phyloP scores from a whole-genome alignment of 129 eudicot species.

The Lactuca saligna region DNA sequence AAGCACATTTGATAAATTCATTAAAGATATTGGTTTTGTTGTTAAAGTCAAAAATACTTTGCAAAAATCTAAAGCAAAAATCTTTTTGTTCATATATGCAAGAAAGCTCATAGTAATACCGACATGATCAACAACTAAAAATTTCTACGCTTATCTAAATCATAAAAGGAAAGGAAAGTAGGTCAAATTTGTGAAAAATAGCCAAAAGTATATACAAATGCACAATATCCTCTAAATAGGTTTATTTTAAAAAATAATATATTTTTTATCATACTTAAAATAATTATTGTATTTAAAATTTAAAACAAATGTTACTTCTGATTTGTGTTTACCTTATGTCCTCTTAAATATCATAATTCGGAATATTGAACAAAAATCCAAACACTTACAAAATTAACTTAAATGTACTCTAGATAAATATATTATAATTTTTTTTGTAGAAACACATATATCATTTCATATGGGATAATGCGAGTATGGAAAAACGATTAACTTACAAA shows the following conservation, averaged over 20 bases:
- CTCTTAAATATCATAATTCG: background rate
- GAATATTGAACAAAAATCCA: background rate
- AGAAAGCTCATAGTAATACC: conserved; percentile 7
- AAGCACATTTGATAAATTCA: too few species aligned
- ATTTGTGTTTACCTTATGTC: background rate
- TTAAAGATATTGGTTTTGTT: background rate
- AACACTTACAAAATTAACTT: background rate
- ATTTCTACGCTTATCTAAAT: too few species aligned
- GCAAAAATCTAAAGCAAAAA: background rate
- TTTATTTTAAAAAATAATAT: too few species aligned
- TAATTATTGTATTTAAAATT: too few species aligned
- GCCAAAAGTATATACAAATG: too few species aligned
- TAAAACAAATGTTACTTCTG: too few species aligned
- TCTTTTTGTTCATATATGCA: conserved; percentile 2
- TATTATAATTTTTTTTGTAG: background rate
- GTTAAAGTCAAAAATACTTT: background rate
- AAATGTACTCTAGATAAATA: background rate
- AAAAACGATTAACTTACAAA: background rate
- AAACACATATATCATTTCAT: background rate
- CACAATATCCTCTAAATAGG: too few species aligned
- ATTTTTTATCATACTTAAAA: too few species aligned
- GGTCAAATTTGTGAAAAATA: too few species aligned
- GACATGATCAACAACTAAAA: background rate
- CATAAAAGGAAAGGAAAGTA: too few species aligned
- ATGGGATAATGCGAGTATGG: background rate